These are phyloP conservation scores for Kalmanozyma brasiliensis DNA, from an alignment of 1,284 basidiomycete species.

Conservation along the genomic window DNA sequence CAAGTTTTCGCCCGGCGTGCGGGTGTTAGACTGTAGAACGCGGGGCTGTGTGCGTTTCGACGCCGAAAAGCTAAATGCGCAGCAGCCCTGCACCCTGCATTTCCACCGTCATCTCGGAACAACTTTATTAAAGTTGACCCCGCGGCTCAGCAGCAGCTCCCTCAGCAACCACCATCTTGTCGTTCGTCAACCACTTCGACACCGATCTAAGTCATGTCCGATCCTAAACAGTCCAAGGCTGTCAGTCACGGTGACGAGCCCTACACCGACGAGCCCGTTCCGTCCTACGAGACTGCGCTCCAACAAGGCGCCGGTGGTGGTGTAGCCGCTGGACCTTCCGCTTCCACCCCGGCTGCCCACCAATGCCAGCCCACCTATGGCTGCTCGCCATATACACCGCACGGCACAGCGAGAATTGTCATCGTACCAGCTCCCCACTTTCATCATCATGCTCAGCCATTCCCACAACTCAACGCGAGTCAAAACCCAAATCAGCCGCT, in stretches of 20 bases:
- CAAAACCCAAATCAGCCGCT: slow-evolving; percentile 11
- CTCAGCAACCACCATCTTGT: background rate
- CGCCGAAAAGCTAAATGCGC: no score
- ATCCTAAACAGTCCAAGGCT: slow-evolving; percentile 1
- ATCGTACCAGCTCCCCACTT: slow-evolving; percentile 37
- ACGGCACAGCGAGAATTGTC: slow-evolving; percentile 37
- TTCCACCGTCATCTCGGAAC: no score
- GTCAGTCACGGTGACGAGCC: background rate
- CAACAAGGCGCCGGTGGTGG: slow-evolving; percentile 34
- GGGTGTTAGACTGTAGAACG: no score
- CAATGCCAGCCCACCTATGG: slow-evolving; percentile 19
- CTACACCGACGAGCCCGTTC: slow-evolving; percentile 37
- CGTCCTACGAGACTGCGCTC: slow-evolving; percentile 48
- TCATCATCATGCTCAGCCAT: slow-evolving; percentile 8
- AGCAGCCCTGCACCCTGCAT: slow-evolving; percentile 17
- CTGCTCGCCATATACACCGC: slow-evolving; percentile 37
- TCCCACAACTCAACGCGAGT: slow-evolving; percentile 2
- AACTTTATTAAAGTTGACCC: no score
- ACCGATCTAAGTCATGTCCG: background rate
- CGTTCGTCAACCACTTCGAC: no score
- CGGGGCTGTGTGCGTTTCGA: slow-evolving; percentile 9
- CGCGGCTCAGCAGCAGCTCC: slow-evolving; percentile 4
- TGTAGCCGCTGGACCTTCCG: slow-evolving; percentile 20
- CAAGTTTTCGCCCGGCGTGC: no score
- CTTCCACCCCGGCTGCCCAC: slow-evolving; percentile 3